Percentiles rank a stretch among this genome's conserved stretches.
Evolutionary conservation across 257 asterid genomes (phyloP).

Genomic region (Plectranthus barbatus): DNA sequence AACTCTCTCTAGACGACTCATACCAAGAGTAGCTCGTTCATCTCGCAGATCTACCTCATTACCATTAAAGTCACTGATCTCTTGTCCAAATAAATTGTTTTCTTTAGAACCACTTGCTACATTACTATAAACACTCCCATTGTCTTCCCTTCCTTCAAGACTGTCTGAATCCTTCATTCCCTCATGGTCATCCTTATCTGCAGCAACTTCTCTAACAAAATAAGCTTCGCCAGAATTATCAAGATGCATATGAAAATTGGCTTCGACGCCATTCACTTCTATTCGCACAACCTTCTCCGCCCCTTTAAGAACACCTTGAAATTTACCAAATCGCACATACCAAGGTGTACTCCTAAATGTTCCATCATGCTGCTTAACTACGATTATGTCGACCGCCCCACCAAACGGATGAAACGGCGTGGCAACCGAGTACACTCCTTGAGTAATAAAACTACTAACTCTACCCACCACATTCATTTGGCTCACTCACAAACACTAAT

Average conservation of each 20-base stretch:
- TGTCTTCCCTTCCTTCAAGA: constrained; percentile 25
- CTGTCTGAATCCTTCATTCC: constrained; percentile 29
- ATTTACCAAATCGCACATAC: constrained; percentile 89
- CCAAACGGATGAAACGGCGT: constrained; percentile 97
- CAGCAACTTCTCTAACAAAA: constrained; percentile 58
- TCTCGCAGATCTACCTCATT: constrained; percentile 50
- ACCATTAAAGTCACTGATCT: constrained; percentile 23
- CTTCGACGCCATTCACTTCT: constrained; percentile 80
- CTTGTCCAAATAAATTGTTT: constrained; percentile 27
- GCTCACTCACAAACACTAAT: constrained; percentile 17
- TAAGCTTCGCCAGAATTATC: constrained; percentile 90
- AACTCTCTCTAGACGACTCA: constrained; percentile 59
- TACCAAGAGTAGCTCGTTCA: constrained; percentile 55
- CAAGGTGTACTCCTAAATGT: constrained; percentile 82
- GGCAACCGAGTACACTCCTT: constrained; percentile 84
- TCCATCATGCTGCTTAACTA: constrained; percentile 75
- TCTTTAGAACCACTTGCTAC: constrained; percentile 25
- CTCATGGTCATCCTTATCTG: constrained; percentile 34
- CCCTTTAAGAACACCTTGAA: constrained; percentile 87
- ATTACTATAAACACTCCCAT: constrained; percentile 14
- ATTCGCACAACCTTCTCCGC: constrained; percentile 72
- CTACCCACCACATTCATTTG: constrained; percentile 80
- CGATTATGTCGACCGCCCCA: constrained; percentile 85
- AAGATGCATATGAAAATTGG: constrained; percentile 73
- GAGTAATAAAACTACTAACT: constrained; percentile 64